A percentile compares a stretch with the other conserved stretches of the same genome.
Conservation (phyloP, 495 filamentous ascomycete species). For the Tetracladium setigerum region DNA sequence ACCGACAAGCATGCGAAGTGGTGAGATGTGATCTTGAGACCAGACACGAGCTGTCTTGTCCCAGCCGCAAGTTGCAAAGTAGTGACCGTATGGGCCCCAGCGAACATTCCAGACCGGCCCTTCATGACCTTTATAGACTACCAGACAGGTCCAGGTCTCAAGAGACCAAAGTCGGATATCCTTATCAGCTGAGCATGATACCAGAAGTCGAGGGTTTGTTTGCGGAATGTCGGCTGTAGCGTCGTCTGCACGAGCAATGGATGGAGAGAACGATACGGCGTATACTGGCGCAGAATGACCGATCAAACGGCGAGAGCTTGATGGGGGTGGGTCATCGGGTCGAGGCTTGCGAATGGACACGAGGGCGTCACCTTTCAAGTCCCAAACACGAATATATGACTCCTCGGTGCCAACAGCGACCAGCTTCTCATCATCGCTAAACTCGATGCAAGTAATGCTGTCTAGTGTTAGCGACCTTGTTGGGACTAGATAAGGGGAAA, state of each 20-base stretch:
- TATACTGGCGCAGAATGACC: constrained; percentile 90
- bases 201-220: constrained; percentile 62
- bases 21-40: constrained; percentile 82
- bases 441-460: constrained; percentile 86
- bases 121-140: constrained; percentile 87
- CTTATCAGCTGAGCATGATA: constrained; percentile 82
- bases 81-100: constrained; percentile 93
- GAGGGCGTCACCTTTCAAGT: constrained; percentile 69
- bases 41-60: constrained; percentile 89
- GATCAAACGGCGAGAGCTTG: constrained; percentile 70
- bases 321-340: constrained; percentile 30
- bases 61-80: constrained; percentile 79
- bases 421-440: constrained; percentile 79
- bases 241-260: constrained; percentile 39
- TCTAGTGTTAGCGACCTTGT: constrained; percentile 9
- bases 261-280: constrained; percentile 81
- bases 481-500: constrained; percentile 15
- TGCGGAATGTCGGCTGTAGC: constrained; percentile 42
- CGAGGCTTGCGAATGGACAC: constrained; percentile 30
- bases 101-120: constrained; percentile 79
- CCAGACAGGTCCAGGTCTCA: constrained; percentile 80
- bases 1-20: constrained; percentile 81
- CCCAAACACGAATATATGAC: constrained; percentile 93
- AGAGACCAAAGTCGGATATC: constrained; percentile 89
- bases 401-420: constrained; percentile 83